Evolutionary conservation across 305 asterid genomes (phyloP).

Genomic region (Plantago rigida): DNA sequence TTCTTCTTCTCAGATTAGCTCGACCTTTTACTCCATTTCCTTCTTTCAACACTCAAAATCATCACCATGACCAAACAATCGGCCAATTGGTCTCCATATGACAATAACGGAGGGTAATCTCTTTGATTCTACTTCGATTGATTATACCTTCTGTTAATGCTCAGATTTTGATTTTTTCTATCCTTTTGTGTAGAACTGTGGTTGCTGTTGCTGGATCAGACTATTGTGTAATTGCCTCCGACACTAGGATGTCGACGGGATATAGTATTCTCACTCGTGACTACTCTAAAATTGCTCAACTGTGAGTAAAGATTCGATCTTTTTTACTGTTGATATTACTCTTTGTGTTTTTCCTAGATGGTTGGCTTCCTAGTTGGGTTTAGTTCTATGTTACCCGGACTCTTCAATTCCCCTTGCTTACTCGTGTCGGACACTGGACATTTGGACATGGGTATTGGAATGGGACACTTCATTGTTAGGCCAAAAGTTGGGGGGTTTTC

Average conservation of each 20-base stretch:
- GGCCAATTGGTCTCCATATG: conserved; percentile 84
- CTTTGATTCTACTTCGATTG: neutral
- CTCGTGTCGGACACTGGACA: no score
- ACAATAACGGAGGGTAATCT: conserved; percentile 76
- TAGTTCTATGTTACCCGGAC: neutral
- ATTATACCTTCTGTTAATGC: no score
- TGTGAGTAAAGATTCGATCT: conserved; percentile 35
- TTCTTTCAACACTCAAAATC: conserved; percentile 5
- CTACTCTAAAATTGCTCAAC: conserved; percentile 80
- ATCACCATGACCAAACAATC: conserved; percentile 56
- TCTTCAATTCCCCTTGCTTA: no score
- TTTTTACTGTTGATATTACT: neutral
- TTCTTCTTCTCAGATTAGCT: no score
- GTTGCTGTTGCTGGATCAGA: conserved; percentile 89
- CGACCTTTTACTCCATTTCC: no score
- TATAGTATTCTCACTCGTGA: conserved; percentile 88
- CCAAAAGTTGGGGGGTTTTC: no score
- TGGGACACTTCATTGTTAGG: no score
- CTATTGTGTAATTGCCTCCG: conserved; percentile 43
- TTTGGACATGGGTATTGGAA: no score
- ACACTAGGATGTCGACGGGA: conserved; percentile 92
- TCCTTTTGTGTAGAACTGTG: conserved; percentile 49
- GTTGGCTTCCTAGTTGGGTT: neutral
- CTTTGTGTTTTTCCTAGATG: neutral
- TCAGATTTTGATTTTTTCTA: conserved; percentile 1